Evolutionary conservation across 305 asterid species (phyloP).

Genomic region (Fraxinus velutina): DNA sequence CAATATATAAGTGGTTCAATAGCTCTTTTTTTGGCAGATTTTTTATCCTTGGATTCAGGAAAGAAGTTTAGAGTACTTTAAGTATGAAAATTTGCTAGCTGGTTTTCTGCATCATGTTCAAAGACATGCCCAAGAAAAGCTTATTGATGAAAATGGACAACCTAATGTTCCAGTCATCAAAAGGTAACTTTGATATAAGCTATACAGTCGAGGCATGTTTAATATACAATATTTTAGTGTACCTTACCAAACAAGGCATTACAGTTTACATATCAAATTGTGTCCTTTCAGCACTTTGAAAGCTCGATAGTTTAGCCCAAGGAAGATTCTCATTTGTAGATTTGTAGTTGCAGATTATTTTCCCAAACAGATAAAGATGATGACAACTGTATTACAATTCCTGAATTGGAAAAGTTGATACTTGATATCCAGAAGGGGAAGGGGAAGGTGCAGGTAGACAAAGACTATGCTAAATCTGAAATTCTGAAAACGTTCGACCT

Average conservation of each 20-base stretch:
- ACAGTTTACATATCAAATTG: neutral
- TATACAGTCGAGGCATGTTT: neutral
- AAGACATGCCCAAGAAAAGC: slow-evolving; percentile 46
- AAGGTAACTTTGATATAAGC: slow-evolving; percentile 28
- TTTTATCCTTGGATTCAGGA: slow-evolving; percentile 49
- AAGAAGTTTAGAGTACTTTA: slow-evolving; percentile 49
- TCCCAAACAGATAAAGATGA: slow-evolving; percentile 36
- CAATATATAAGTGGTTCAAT: neutral
- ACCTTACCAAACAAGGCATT: neutral
- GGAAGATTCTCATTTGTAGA: neutral
- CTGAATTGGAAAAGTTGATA: slow-evolving; percentile 43
- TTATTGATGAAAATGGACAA: slow-evolving; percentile 42
- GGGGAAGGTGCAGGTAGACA: slow-evolving; percentile 36
- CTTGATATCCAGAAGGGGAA: slow-evolving; percentile 33
- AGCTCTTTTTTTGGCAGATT: slow-evolving; percentile 22
- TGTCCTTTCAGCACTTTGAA: neutral
- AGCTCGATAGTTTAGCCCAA: neutral
- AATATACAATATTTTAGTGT: neutral
- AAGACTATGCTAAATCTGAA: slow-evolving; percentile 39
- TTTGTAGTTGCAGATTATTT: slow-evolving; percentile 35
- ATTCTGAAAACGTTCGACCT: slow-evolving; percentile 37
- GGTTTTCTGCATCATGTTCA: slow-evolving; percentile 49
- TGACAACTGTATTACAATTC: slow-evolving; percentile 33
- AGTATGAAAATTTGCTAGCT: slow-evolving; percentile 42
- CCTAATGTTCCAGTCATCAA: slow-evolving; percentile 42